Conservation (phyloP, 176 grass and related monocot species). For the Zizania latifolia region DNA sequence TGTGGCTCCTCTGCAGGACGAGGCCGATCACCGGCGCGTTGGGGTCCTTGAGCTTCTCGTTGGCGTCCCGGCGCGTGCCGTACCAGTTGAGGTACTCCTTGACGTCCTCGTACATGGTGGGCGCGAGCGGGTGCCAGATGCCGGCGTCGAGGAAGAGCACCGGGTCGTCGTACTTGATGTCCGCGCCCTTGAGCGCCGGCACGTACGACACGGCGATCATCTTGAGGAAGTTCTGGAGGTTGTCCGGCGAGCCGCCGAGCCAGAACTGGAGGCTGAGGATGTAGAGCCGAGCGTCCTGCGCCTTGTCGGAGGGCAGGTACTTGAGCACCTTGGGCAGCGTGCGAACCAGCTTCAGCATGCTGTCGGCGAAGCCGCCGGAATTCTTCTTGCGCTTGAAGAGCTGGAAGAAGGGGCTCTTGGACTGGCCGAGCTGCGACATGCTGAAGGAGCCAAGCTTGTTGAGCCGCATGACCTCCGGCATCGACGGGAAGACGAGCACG, state of each 20-base stretch:
- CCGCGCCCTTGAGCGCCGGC: constrained; percentile 50
- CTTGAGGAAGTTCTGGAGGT: constrained; percentile 97
- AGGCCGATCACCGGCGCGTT: constrained; percentile 70
- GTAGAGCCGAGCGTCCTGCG: constrained; percentile 92
- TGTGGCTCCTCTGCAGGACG: constrained; percentile 92
- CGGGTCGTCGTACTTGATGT: constrained; percentile 75
- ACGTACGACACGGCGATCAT: constrained; percentile 86
- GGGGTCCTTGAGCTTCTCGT: constrained; percentile 46
- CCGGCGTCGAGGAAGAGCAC: constrained; percentile 88
- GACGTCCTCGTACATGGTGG: constrained; percentile 82
- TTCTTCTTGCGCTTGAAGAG: constrained; percentile 96
- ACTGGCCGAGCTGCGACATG: constrained; percentile 98
- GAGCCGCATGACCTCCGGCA: constrained; percentile 98
- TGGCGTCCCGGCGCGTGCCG: constrained; percentile 59
- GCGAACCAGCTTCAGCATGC: constrained; percentile 97
- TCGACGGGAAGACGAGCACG: constrained; percentile 94
- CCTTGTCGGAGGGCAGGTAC: constrained; percentile 97
- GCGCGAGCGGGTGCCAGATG: constrained; percentile 93
- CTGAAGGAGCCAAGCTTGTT: constrained; percentile 99
- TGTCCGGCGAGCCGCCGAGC: constrained; percentile 92
- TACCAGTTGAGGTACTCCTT: constrained; percentile 99
- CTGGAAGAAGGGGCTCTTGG: constrained; percentile 99
- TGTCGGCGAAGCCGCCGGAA: constrained; percentile 76
- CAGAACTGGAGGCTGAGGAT: constrained; percentile 99
- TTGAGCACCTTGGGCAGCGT: constrained; percentile 98